Conservation (phyloP, 257 asterid genomes). For the Solanum clarkiae region DNA sequence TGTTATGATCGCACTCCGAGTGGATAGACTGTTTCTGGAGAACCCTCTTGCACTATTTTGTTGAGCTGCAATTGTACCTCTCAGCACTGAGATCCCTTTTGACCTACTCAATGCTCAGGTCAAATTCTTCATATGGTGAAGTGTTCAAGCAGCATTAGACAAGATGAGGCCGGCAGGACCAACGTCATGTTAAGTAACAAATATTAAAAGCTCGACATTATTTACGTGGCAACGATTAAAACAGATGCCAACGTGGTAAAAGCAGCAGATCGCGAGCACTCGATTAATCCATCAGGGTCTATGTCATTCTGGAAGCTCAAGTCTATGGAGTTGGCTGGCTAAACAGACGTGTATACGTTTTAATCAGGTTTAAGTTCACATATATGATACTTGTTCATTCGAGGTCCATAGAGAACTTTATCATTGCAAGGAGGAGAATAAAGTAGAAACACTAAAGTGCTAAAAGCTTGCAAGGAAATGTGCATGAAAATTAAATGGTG, state of each 20-base stretch:
- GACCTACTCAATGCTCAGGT: not conserved
- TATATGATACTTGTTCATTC: not conserved
- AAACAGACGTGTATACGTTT: not conserved
- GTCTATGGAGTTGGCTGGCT: not conserved
- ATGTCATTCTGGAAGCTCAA: not conserved
- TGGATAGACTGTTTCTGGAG: not conserved
- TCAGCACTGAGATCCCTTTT: not conserved
- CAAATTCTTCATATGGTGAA: not conserved
- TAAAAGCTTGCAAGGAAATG: not conserved
- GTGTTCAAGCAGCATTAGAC: not conserved
- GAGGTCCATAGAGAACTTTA: not conserved
- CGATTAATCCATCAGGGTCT: not conserved
- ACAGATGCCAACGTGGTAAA: not conserved
- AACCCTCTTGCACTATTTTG: not conserved
- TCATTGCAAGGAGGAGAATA: not conserved
- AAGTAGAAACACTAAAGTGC: not conserved
- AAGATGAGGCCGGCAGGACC: not conserved
- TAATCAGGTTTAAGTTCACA: not conserved
- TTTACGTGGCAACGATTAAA: not conserved
- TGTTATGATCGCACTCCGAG: not conserved
- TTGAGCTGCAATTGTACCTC: not conserved
- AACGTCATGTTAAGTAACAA: not conserved
- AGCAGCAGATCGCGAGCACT: not conserved
- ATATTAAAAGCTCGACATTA: not conserved
- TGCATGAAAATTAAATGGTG: not conserved